Evolutionary conservation across 495 filamentous ascomycete genomes (phyloP), one percentile per base, ranked within the genome.

Genomic region (Penicillium steckii): DNA sequence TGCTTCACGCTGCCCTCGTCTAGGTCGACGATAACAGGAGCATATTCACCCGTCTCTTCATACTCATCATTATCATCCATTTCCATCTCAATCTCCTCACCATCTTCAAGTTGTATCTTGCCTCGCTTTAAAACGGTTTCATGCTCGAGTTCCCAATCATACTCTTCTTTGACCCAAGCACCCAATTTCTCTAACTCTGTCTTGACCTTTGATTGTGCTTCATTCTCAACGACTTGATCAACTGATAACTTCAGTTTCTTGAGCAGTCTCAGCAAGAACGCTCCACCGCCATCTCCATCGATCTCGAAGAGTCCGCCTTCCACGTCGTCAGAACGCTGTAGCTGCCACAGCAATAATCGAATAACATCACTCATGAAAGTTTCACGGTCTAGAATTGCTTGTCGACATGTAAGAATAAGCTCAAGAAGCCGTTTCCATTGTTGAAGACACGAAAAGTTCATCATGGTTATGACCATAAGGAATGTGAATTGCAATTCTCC

Each of bases 401-500:
- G 55, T 46, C 78, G 81, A 50, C 85, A 85, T 1, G 86, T 91
- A 44, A 97, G 74, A 1, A 91, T 69, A 26, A 96, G 71, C 29
- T 76, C 76, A 6, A 92, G 68, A 23, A 95, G 61, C 52, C 89
- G 76, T 68, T 87, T 89, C 92, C 92, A 98, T 56, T 96, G 91
- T 58, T 92, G 86, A 21, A 92, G 76, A 62, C 89, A 95, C 1
- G 90, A 91, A 55, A 85, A 81, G 63, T 95, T 97, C 66, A 87
- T 87, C 37, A 97, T 75, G 21, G 86, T 88, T 52, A 91, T 73
- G 9, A 90, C 85, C 64, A 87, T 89, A 4, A 97, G 59, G 68
- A 94, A 97, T 29, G 83, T 79, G 59, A 95, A 87, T 59, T 97
- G 90, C 35, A 97, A 60, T 61, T 97, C 92, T 33, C 91, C 93